Evolutionary conservation across 352 stramenopile species (phyloP), one percentile per base, ranked within the genome.

Genomic region (Aphanomyces invadans): DNA sequence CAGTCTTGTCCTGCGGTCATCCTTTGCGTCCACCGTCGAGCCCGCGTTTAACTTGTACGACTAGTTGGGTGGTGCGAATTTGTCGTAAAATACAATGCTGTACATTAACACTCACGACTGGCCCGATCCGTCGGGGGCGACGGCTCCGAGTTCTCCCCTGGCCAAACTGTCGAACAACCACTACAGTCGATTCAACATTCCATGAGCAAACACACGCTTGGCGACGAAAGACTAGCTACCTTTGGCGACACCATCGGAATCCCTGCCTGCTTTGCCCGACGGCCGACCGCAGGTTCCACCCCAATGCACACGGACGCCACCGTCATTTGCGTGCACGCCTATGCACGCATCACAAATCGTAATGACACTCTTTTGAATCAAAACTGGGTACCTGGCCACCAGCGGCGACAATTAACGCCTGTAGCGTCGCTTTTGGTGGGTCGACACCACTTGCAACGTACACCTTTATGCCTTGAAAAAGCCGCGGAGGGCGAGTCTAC

Each of bases 151-250:
- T 54, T 23, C 26, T n/a, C 23, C 12, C 9, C 38, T 23, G 2
- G 46, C 60, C n/a, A 67, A 57, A 33, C 60, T 67, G 26, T 67
- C 60, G 45, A 67, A 67, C 10, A 67, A 26, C 60, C 60, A 67
- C 60, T 67, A 67, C 17, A 23, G 2, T 9, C 44, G 9, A 52
- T 19, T 9, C 21, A 25, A 29, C 4, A 4, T 10, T 17, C 4
- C 55, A 32, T 65, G 39, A 33, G 36, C 26, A 9, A n/a, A 33
- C 21, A 42, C 23, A 31, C 17, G 59, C 3, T 4, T 2, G 11
- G 26, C 21, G 21, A 54, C 36, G 11, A 46, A 3, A 61, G 5
- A 25, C 10, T 10, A 33, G 2, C 7, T 57, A 67, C 60, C 38
- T 67, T 67, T 10, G 60, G 60, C 10, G 60, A 57, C 7, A 67